Evolutionary conservation across 2,329 filamentous ascomycete genomes (phyloP).

Genomic region (Phyllosticta ampelicida): DNA sequence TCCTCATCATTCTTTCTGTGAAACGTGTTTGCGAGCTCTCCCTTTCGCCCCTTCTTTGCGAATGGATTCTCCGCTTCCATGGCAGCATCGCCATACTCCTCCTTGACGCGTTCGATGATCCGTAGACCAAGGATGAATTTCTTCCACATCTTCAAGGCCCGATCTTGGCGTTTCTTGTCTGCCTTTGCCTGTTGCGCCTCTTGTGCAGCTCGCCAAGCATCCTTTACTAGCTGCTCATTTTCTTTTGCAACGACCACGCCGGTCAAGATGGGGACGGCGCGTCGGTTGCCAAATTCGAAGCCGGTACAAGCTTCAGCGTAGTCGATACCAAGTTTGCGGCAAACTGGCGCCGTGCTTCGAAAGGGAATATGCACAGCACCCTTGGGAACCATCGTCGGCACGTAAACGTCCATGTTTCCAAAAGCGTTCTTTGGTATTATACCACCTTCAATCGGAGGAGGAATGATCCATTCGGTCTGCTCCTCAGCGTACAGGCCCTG

Average conservation of each 20-base stretch:
- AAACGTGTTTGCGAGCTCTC: constrained; percentile 13
- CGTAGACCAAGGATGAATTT: constrained; percentile 78
- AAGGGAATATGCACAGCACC: constrained; percentile 79
- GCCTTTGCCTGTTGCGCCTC: constrained; percentile 67
- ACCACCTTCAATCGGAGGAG: constrained; percentile 71
- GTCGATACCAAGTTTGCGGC: constrained; percentile 74
- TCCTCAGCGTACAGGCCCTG: constrained; percentile 75
- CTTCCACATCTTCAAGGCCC: constrained; percentile 66
- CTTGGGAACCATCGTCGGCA: constrained; percentile 78
- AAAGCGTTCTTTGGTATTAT: constrained; percentile 89
- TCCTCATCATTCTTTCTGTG: constrained; percentile 11
- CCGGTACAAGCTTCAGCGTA: constrained; percentile 91
- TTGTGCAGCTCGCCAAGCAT: constrained; percentile 63
- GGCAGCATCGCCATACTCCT: constrained; percentile 58
- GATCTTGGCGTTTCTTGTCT: constrained; percentile 68
- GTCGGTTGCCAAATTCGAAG: constrained; percentile 91
- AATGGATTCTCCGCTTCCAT: constrained; percentile 46
- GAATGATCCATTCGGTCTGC: constrained; percentile 95
- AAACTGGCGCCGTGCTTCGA: constrained; percentile 66
- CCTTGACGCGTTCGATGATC: constrained; percentile 64
- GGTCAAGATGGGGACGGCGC: constrained; percentile 84
- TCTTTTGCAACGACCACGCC: constrained; percentile 83
- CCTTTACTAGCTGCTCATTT: constrained; percentile 61
- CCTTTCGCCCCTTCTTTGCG: constrained; percentile 32
- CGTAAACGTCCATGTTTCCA: constrained; percentile 94